Percentiles rank a stretch among this genome's conserved stretches.
phyloP scores from a whole-genome alignment of 2,329 filamentous ascomycete genomes.

The Xylaria sp. region DNA sequence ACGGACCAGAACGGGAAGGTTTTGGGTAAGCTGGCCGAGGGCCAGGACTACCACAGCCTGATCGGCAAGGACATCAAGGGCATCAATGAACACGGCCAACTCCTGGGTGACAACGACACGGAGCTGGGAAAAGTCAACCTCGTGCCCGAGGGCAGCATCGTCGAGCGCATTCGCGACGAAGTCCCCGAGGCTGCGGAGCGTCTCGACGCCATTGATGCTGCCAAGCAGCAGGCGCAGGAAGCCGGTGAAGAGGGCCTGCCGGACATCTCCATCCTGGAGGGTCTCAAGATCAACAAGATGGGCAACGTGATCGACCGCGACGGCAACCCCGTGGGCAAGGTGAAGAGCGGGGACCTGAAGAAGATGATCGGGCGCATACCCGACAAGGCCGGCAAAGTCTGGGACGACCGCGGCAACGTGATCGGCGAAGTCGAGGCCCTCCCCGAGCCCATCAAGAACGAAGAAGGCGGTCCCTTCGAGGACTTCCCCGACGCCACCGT shows the following conservation, averaged over 20 bases:
- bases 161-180: conserved; percentile 43
- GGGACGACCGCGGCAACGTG: conserved; percentile 42
- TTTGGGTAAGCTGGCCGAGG: conserved; percentile 41
- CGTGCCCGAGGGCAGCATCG: conserved; percentile 50
- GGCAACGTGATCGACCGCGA: conserved; percentile 53
- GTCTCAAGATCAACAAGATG: conserved; percentile 50
- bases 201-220: conserved; percentile 46
- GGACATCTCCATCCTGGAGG: conserved; percentile 44
- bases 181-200: conserved; percentile 41
- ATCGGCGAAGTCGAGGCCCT: conserved; percentile 49
- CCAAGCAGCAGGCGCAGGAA: conserved; percentile 29
- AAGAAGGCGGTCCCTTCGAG: conserved; percentile 42
- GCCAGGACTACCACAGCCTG: conserved; percentile 38
- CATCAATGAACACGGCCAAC: conserved; percentile 68
- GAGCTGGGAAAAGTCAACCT: conserved; percentile 66
- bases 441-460: conserved; percentile 44
- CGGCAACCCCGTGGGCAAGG: conserved; percentile 51
- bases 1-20: conserved; percentile 53
- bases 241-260: conserved; percentile 27
- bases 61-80: conserved; percentile 70
- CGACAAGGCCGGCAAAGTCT: conserved; percentile 51
- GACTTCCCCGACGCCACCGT: conserved; percentile 45
- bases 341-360: conserved; percentile 49
- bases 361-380: conserved; percentile 50
- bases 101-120: conserved; percentile 69